Evolutionary conservation across 148 eudicot genomes (phyloP), one percentile per base, ranked within the genome.

Genomic region (Cornus florida): DNA sequence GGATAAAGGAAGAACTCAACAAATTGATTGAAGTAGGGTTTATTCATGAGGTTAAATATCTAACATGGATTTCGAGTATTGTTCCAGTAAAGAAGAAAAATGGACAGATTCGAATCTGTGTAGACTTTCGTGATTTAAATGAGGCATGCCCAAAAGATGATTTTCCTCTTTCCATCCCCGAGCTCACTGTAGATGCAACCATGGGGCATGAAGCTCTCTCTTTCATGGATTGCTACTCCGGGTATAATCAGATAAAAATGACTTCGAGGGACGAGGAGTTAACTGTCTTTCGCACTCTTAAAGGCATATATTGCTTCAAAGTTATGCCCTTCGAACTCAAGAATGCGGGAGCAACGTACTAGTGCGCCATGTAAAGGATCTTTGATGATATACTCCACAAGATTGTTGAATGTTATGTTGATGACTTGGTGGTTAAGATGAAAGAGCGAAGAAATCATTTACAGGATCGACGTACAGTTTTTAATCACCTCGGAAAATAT

Each of bases 321-420:
- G 35, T 33, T 33, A 33, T 33, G 35, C 35, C 35, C 3, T 33
- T 33, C 3, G 35, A 3, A 33, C 35, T 33, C 3, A 33, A 33
- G 35, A 33, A 33, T 33, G 35, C 35, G 35, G 35, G 70, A 0
- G 60, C 69, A 3, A 75, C 83, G 0, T 80, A 75, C 23, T 70
- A 75, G 69, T 10, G 71, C 0, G 71, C 56, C 8, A 81, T 75
- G 79, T 50, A 81, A 69, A 81, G 64, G 33, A 75, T 81, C 17
- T 81, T 81, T 43, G 71, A 75, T 10, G 50, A 81, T 43, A 75
- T 75, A 2, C 70, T 75, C 1, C 83, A 81, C 1, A 75, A 81
- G 14, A 69, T 24, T 2, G 70, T 75, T 23, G 75, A 81, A 28
- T 81, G 71, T 28, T 80, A 74, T 5, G 78, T 74, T 0, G 60